These are phyloP conservation scores for Cucurbitaria berberidis DNA, from an alignment of 2,329 filamentous ascomycete species.

Conservation along the genomic window DNA sequence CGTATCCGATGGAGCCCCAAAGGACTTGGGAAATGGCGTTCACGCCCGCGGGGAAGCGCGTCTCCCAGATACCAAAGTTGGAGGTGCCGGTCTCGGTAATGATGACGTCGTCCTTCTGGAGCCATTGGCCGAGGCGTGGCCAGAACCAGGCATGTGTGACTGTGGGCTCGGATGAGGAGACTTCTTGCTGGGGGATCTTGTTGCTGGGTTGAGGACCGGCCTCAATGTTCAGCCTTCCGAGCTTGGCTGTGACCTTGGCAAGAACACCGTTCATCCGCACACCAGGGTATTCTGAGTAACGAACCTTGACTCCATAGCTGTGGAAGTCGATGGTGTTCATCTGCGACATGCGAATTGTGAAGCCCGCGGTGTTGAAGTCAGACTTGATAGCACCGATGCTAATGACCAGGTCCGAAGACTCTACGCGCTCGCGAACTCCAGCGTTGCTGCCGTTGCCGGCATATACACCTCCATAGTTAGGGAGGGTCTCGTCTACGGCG, in stretches of 20 bases:
- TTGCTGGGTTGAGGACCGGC: slow-evolving; percentile 62
- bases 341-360: slow-evolving; percentile 78
- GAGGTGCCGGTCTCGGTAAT: slow-evolving; percentile 88
- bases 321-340: slow-evolving; percentile 83
- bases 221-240: slow-evolving; percentile 63
- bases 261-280: slow-evolving; percentile 81
- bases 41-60: slow-evolving; percentile 77
- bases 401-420: slow-evolving; percentile 73
- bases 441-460: slow-evolving; percentile 76
- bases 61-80: slow-evolving; percentile 88
- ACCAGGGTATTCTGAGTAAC: slow-evolving; percentile 79
- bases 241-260: slow-evolving; percentile 67
- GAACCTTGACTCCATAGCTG: slow-evolving; percentile 72
- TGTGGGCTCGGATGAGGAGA: slow-evolving; percentile 39
- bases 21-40: slow-evolving; percentile 81
- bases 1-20: slow-evolving; percentile 71
- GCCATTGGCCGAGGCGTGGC: slow-evolving; percentile 75
- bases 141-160: slow-evolving; percentile 80
- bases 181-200: slow-evolving; percentile 50
- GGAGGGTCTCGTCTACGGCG: slow-evolving; percentile 75
- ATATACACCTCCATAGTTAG: slow-evolving; percentile 84
- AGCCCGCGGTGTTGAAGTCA: slow-evolving; percentile 84
- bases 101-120: slow-evolving; percentile 75
- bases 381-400: slow-evolving; percentile 73
- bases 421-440: slow-evolving; percentile 68